Base-by-base conservation (phyloP, 306 rosid species). In the Comarum palustre region DNA sequence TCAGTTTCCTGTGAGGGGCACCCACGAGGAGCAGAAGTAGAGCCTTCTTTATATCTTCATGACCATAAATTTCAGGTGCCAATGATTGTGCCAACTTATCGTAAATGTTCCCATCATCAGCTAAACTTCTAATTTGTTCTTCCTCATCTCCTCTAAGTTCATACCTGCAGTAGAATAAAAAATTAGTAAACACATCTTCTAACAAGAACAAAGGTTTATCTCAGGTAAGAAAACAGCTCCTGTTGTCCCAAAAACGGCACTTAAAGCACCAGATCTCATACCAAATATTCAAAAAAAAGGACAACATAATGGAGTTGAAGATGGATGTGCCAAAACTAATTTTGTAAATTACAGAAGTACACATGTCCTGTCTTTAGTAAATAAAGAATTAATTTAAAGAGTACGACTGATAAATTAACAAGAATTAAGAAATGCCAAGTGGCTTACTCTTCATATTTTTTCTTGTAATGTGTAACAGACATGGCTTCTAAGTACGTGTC, bases 21-120 rank as follows among this genome's bases (percentile, higher is more conserved):
- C 99, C 98, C 62, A 94, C 99, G 51, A 94, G 99, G 52, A 95
- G 97, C 75, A 95, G 96, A 65, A 91, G 90, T 61, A 95, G 69
- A 59, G 96, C 99, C 76, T 91, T 95, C 75, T 95, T 95, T 22
- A 91, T 86, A 85, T 95, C 99, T 70, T 90, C 99, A 74, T 91
- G 97, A 75, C 99, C 97, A 75, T 85, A 95, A 79, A 95, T 91
- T 84, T 95, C 99, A 86, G 99, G 99, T 77, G 99, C 99, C 71
- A 95, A 76, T 16, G 99, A 95, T 20, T 90, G 84, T 65, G 97
- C 70, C 81, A 95, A 78, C 77, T 89, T 95, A 75, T 90, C 85
- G 76, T 95, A 95, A 82, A 91, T 95, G 79, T 91, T 96, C 17
- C 99, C 96, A 78, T 91, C 97, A 75, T 87, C 92, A 55, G 96